Conservation (phyloP, 1,284 basidiomycete species). For the Leccinum griseonigrum region DNA sequence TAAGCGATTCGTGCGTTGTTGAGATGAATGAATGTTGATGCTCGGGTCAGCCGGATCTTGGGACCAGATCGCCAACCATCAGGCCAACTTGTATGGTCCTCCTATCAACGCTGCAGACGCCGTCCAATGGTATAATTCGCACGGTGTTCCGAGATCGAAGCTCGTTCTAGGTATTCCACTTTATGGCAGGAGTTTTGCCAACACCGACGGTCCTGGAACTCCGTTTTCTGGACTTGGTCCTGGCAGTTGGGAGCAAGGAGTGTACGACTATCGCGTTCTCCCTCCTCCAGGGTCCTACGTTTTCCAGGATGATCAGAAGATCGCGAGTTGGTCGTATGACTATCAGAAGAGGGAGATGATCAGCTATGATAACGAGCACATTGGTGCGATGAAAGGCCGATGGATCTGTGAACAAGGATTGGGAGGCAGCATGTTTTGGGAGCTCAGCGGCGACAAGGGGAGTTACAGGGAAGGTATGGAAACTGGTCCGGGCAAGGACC, state of each 20-base stretch:
- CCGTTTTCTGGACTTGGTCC: slow-evolving; percentile 76
- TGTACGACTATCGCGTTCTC: slow-evolving; percentile 78
- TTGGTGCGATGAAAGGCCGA: slow-evolving; percentile 68
- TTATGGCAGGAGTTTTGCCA: slow-evolving; percentile 89
- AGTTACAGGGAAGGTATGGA: slow-evolving; percentile 66
- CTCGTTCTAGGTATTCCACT: slow-evolving; percentile 88
- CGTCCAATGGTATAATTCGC: slow-evolving; percentile 67
- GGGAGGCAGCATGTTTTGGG: slow-evolving; percentile 86
- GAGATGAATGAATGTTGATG: slow-evolving; percentile 11
- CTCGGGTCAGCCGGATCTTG: slow-evolving; percentile 70
- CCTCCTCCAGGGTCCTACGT: slow-evolving; percentile 68
- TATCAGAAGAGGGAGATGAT: slow-evolving; percentile 69
- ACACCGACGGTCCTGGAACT: slow-evolving; percentile 79
- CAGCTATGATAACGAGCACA: slow-evolving; percentile 73
- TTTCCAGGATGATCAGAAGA: slow-evolving; percentile 51
- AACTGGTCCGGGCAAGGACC: slow-evolving; percentile 60
- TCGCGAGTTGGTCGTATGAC: slow-evolving; percentile 78
- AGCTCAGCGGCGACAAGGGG: slow-evolving; percentile 79
- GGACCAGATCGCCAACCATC: slow-evolving; percentile 78
- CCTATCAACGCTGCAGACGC: slow-evolving; percentile 66
- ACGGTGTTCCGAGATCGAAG: slow-evolving; percentile 78
- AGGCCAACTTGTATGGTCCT: slow-evolving; percentile 81
- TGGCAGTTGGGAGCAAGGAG: slow-evolving; percentile 77
- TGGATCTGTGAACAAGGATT: slow-evolving; percentile 72
- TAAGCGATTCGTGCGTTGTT: slow-evolving; percentile 35